phyloP scores from a whole-genome alignment of 345 rosid genomes.

The Eucalyptus camaldulensis region DNA sequence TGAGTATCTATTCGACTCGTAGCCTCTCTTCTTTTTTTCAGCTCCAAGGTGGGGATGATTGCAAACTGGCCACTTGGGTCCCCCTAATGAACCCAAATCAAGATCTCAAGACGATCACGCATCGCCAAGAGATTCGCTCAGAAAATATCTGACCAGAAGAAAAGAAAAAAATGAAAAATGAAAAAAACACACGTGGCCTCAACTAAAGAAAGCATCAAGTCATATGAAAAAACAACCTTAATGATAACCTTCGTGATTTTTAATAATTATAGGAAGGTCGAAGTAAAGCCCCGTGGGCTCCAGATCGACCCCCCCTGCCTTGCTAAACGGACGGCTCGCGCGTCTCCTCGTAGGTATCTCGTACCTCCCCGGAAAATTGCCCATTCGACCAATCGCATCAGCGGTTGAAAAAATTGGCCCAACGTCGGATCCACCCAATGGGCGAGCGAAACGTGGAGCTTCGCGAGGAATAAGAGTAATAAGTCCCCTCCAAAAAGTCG shows the following conservation, averaged over 20 bases:
- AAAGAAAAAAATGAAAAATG: background rate
- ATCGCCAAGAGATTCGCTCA: background rate
- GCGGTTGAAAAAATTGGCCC: background rate
- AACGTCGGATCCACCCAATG: background rate
- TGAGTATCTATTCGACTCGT: background rate
- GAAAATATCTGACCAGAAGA: background rate
- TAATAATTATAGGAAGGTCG: background rate
- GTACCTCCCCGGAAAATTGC: background rate
- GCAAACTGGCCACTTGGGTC: background rate
- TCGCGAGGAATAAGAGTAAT: background rate
- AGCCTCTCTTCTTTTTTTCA: background rate
- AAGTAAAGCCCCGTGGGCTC: background rate
- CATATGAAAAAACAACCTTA: background rate
- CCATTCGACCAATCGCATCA: background rate
- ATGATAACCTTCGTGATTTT: background rate
- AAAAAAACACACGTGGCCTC: background rate
- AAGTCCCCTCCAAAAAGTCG: background rate
- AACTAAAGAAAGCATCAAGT: background rate
- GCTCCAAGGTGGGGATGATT: background rate
- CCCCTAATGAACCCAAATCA: background rate
- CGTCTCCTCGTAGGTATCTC: background rate
- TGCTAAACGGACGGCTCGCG: background rate
- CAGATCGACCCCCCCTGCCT: background rate
- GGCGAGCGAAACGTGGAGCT: background rate
- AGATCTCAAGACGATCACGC: background rate